Base-by-base conservation (phyloP, 805 yeast species). In the Diddensiella transvaalensis region DNA sequence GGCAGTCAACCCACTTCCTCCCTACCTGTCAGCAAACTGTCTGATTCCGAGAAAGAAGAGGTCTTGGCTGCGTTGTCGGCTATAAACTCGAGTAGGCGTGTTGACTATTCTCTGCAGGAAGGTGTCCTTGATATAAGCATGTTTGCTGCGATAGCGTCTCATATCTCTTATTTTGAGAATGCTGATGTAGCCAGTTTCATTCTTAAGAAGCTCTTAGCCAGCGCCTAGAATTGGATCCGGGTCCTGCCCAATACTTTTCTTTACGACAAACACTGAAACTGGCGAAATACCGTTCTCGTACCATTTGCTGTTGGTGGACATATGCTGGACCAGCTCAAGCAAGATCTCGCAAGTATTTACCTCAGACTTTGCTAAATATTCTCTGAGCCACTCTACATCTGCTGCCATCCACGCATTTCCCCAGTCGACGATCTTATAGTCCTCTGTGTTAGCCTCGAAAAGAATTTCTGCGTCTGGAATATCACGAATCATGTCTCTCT, bases 141-240 rank as follows among this genome's bases (percentile, higher is more conserved):
- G 30, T 73, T 91, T 8, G 78, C 88, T 2, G 93, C 96, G 0
- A 69, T 89, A 2, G 86, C 85, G 49, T 88, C 96, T 0, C 99
- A 91, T 65, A 80, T 87, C 11, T 80, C 87, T 41, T 91, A 91
- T 64, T 83, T 91, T 62, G 96, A 88, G 61, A 95, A 88, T 57
- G 75, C 80, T 44, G 89, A 89, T 59, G 81, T 91, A 32, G 89
- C 95, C 0, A 84, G 83, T 0, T 90, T 91, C 57, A 64, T 91
- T 3, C 65, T 90, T 61, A 73, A 50, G 41, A 24, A 35, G 8
- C 22, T 50, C 17, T 40, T 23, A 8, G 13, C 10, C 32, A 29
- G 32, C 11, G 13, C 32, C 13, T 29, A n/a, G n/a, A n/a, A n/a
- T n/a, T n/a, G n/a, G n/a, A n/a, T n/a, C n/a, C n/a, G n/a, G n/a